These are phyloP conservation scores for Moringa oleifera DNA, from an alignment of 345 rosid genomes.

Conservation along the genomic window DNA sequence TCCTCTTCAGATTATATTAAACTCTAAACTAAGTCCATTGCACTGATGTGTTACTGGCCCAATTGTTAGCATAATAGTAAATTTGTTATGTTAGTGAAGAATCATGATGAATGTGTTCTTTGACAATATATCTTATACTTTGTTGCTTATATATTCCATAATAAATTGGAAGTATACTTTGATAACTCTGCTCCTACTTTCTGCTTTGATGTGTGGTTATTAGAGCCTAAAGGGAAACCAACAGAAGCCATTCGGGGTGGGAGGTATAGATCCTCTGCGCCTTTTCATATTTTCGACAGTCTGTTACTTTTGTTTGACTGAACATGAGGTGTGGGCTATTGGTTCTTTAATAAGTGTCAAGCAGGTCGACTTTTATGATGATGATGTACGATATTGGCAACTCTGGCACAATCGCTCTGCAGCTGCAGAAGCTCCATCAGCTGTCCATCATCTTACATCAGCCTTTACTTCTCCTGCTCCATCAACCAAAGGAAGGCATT, in stretches of 20 bases:
- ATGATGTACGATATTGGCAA: conserved; percentile 95
- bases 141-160: neutral
- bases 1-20: too few species aligned
- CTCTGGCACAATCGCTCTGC: conserved; percentile 89
- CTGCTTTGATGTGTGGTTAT: neutral
- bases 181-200: neutral
- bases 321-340: conserved; percentile 3
- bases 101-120: too few species aligned
- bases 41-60: neutral
- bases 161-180: too few species aligned
- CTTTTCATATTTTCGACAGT: neutral
- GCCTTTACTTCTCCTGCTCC: conserved; percentile 81
- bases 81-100: too few species aligned
- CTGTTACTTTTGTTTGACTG: neutral
- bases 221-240: conserved; percentile 78
- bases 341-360: conserved; percentile 56
- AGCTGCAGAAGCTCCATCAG: conserved; percentile 94
- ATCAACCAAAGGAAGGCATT: conserved; percentile 91
- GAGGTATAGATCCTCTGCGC: conserved; percentile 39
- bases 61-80: neutral
- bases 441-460: conserved; percentile 75
- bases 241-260: conserved; percentile 96
- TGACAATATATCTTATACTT: too few species aligned
- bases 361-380: conserved; percentile 94
- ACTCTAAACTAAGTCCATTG: neutral